Evolutionary conservation across 2,329 filamentous ascomycete species (phyloP).

Genomic region (Phyllachora maydis): DNA sequence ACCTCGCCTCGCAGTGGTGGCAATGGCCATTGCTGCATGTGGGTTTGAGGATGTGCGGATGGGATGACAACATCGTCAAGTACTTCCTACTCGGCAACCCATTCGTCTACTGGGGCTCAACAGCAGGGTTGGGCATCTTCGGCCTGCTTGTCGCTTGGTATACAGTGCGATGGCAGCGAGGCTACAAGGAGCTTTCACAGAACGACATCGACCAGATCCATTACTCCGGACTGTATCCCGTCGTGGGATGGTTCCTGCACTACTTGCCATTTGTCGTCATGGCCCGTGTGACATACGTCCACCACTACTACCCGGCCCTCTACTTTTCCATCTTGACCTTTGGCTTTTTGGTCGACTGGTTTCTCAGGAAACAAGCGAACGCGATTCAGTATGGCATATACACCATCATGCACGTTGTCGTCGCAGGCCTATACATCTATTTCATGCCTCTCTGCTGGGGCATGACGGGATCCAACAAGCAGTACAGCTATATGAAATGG

Average conservation of each 20-base stretch:
- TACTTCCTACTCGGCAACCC: conserved; percentile 98
- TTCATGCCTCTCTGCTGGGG: conserved; percentile 95
- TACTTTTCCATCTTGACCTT: conserved; percentile 89
- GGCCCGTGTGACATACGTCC: conserved; percentile 96
- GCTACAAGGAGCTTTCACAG: conserved; percentile 63
- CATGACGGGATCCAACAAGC: conserved; percentile 65
- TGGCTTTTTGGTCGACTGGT: conserved; percentile 79
- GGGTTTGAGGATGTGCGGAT: conserved; percentile 94
- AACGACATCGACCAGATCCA: conserved; percentile 83
- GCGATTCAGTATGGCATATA: conserved; percentile 50
- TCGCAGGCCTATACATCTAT: conserved; percentile 67
- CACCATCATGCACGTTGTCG: conserved; percentile 46
- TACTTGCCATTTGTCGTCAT: conserved; percentile 93
- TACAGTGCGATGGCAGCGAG: conserved; percentile 84
- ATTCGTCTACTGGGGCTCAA: conserved; percentile 87
- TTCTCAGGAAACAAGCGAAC: conserved; percentile 44
- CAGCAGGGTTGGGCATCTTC: conserved; percentile 54
- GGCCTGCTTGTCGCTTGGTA: conserved; percentile 64
- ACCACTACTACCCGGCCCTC: conserved; percentile 96
- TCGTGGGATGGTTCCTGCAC: conserved; percentile 88
- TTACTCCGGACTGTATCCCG: conserved; percentile 78
- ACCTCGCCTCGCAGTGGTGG: conserved; percentile 92
- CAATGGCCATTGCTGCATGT: conserved; percentile 95
- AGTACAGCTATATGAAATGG: conserved; percentile 92
- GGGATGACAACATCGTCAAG: conserved; percentile 89